Conservation (phyloP, 169 alveolate species). For the Plasmodium coatneyi region DNA sequence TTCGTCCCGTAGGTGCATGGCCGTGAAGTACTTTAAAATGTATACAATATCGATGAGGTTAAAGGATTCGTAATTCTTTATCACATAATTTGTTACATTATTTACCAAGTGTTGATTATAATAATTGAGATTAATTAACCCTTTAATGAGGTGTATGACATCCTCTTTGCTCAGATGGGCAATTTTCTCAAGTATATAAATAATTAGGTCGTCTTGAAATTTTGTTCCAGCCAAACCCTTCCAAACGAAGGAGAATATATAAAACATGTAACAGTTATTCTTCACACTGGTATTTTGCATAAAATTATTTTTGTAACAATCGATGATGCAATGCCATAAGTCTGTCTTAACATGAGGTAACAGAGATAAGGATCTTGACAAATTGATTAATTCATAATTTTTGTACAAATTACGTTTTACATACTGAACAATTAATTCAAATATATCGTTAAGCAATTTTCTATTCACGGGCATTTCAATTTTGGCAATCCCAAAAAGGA, state of each 20-base stretch:
- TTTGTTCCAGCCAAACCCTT: neutral
- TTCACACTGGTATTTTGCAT: conserved; percentile 29
- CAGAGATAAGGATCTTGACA: conserved; percentile 45
- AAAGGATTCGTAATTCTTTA: conserved; percentile 24
- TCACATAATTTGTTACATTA: conserved; percentile 36
- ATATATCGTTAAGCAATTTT: conserved; percentile 30
- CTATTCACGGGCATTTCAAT: conserved; percentile 66
- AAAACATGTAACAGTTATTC: conserved; percentile 60
- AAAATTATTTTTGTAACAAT: conserved; percentile 37
- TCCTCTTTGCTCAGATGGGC: conserved; percentile 12
- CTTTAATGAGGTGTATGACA: conserved; percentile 46
- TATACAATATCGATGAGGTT: conserved; percentile 63
- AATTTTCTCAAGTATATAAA: conserved; percentile 41
- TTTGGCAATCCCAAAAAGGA: conserved; percentile 67
- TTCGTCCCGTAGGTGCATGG: conserved; percentile 30
- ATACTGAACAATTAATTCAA: conserved; percentile 22
- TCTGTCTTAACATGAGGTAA: conserved; percentile 39
- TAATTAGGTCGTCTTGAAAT: conserved; percentile 25
- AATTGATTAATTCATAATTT: conserved; percentile 67
- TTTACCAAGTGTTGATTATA: conserved; percentile 56
- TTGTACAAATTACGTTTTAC: conserved; percentile 34
- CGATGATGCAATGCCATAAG: conserved; percentile 39
- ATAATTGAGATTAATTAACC: conserved; percentile 41
- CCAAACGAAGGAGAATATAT: conserved; percentile 48
- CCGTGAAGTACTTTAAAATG: conserved; percentile 60